A percentile compares a stretch with the other conserved stretches of the same genome.
Evolutionary conservation across 176 grass and related monocot genomes (phyloP).

Genomic region (Saccharum spontaneum): DNA sequence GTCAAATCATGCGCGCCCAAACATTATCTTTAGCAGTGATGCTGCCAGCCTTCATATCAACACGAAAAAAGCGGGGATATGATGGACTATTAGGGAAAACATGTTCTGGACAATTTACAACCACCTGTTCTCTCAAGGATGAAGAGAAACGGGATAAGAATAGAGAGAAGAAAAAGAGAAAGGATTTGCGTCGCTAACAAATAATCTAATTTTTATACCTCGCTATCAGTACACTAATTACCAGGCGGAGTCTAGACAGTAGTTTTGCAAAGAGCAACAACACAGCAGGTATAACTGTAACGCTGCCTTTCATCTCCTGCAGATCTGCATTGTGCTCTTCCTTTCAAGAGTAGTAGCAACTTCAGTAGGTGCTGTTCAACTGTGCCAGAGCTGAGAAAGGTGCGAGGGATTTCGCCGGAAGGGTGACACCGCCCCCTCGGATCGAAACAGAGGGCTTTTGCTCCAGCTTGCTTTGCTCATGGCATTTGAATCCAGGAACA

Average conservation of each 20-base stretch:
- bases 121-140: constrained; percentile 44
- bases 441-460: constrained; percentile 46
- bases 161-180: neutral
- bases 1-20: constrained; percentile 14
- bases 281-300: constrained; percentile 17
- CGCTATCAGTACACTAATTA: constrained; percentile 67
- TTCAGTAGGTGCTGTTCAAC: constrained; percentile 45
- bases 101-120: constrained; percentile 66
- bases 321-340: constrained; percentile 10
- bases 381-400: constrained; percentile 50
- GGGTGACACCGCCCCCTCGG: constrained; percentile 55
- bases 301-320: neutral
- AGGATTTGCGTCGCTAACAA: constrained; percentile 34
- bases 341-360: neutral
- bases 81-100: constrained; percentile 39
- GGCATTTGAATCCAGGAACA: constrained; percentile 68
- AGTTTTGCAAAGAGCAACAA: constrained; percentile 31
- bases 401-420: constrained; percentile 58
- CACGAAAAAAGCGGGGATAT: constrained; percentile 30
- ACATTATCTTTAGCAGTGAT: constrained; percentile 17
- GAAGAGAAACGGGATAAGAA: constrained; percentile 45
- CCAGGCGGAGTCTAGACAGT: constrained; percentile 36
- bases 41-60: constrained; percentile 25
- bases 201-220: constrained; percentile 65
- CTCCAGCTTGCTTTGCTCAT: constrained; percentile 61